phyloP scores from a whole-genome alignment of 2,329 filamentous ascomycete species.

The Hypocrella siamensis region DNA sequence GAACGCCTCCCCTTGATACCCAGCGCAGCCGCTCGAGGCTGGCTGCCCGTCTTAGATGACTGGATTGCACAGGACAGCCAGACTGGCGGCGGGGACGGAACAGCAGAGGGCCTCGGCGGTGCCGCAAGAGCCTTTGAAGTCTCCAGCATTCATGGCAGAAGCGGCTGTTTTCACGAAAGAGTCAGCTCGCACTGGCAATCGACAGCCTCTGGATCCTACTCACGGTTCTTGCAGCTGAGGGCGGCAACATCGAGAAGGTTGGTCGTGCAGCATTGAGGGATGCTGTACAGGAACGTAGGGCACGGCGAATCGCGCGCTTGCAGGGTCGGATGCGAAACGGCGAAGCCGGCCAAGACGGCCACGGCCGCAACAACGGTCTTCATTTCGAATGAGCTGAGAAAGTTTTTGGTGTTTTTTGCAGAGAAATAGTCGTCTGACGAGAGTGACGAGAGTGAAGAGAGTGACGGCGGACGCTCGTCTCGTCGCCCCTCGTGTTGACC shows the following conservation, averaged over 20 bases:
- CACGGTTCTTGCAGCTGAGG: constrained; percentile 4
- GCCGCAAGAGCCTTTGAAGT: constrained; percentile 2
- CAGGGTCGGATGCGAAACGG: constrained; percentile 1
- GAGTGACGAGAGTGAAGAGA: no score
- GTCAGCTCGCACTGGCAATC: no score
- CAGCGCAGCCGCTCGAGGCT: no score
- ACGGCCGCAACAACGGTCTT: constrained; percentile 2
- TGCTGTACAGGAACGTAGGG: constrained; percentile 1
- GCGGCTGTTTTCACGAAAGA: not conserved
- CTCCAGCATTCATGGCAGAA: not conserved
- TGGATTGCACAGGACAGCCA: constrained; percentile 1
- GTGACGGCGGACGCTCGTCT: no score
- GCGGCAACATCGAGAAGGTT: constrained; percentile 2
- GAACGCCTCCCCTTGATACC: no score
- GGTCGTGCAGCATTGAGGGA: constrained; percentile 4
- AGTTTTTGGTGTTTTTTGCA: not conserved
- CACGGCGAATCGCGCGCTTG: constrained; percentile 1
- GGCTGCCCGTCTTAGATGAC: not conserved
- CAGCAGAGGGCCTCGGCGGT: constrained; percentile 4
- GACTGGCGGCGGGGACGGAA: constrained; percentile 1
- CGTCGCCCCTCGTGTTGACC: no score
- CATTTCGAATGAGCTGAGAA: constrained; percentile 1
- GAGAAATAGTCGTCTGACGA: no score
- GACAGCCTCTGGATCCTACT: not conserved
- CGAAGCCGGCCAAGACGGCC: constrained; percentile 1